These are phyloP conservation scores for Phylloporus sp. DNA, from an alignment of 768 basidiomycete genomes.

Conservation along the genomic window DNA sequence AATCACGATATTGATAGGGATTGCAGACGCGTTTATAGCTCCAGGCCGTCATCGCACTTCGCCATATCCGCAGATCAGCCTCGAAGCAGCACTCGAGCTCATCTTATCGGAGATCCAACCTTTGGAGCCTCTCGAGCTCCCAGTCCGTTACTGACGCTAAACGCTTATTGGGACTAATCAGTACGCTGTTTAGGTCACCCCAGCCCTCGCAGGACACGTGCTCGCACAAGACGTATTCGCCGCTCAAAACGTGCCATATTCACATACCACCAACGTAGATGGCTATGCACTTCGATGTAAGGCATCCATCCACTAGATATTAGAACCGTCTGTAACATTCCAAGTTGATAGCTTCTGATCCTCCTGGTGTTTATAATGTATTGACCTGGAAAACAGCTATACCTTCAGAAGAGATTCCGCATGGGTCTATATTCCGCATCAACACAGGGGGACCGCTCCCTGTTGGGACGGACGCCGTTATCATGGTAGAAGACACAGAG, in stretches of 20 bases:
- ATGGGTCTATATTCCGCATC: conserved; percentile 54
- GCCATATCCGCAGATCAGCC: conserved; percentile 67
- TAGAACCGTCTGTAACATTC: conserved; percentile 1
- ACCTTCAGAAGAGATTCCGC: conserved; percentile 36
- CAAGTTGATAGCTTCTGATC: conserved; percentile 52
- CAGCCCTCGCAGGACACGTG: conserved; percentile 59
- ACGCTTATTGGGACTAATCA: not conserved
- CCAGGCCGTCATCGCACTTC: conserved; percentile 71
- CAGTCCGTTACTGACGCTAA: conserved; percentile 35
- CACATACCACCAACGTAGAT: conserved; percentile 78
- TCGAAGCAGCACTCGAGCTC: conserved; percentile 59
- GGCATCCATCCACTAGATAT: conserved; percentile 10
- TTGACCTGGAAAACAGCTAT: conserved; percentile 49
- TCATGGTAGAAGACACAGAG: conserved; percentile 93
- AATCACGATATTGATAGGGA: not conserved
- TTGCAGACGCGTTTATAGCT: conserved; percentile 36
- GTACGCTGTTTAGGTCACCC: conserved; percentile 47
- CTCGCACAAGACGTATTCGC: conserved; percentile 75
- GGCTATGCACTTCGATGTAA: conserved; percentile 80
- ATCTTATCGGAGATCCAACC: conserved; percentile 48
- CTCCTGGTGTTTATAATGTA: conserved; percentile 64
- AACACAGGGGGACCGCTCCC: conserved; percentile 87
- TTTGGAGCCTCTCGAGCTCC: conserved; percentile 37
- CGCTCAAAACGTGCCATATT: conserved; percentile 57
- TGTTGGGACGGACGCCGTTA: conserved; percentile 66